A percentile compares a stretch with the other conserved stretches of the same genome.
Evolutionary conservation across 768 basidiomycete genomes (phyloP).

Genomic region (Mycena epipterygia): DNA sequence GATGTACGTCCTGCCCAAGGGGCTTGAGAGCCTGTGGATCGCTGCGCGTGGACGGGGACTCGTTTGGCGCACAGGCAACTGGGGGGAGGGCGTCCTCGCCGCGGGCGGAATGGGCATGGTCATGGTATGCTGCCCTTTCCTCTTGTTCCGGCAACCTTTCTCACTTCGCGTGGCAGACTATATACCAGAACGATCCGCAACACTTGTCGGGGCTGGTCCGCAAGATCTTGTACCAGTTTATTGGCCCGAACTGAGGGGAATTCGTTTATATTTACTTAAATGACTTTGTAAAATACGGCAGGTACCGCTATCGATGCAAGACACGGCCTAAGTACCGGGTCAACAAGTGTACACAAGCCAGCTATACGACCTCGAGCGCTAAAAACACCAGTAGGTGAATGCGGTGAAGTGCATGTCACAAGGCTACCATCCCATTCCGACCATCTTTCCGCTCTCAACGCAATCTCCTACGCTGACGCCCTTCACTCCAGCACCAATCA

Average conservation of each 20-base stretch:
- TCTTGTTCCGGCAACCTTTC: constrained; percentile 16
- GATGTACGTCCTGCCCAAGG: constrained; percentile 93
- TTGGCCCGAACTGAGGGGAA: constrained; percentile 80
- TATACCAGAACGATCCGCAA: constrained; percentile 73
- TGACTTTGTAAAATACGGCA: not conserved
- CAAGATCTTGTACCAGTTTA: constrained; percentile 87
- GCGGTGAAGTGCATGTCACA: too few relatives aligned
- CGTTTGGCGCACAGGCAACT: constrained; percentile 78
- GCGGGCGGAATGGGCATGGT: constrained; percentile 39
- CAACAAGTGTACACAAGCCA: too few relatives aligned
- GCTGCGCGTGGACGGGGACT: constrained; percentile 81
- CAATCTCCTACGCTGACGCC: constrained; percentile 93
- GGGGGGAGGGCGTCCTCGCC: constrained; percentile 63
- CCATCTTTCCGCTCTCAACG: constrained; percentile 78
- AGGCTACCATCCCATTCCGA: constrained; percentile 56
- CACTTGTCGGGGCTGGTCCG: constrained; percentile 87
- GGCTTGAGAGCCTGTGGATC: constrained; percentile 91
- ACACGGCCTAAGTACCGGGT: too few relatives aligned
- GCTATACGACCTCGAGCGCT: too few relatives aligned
- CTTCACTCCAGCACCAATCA: constrained; percentile 88
- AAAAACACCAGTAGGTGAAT: too few relatives aligned
- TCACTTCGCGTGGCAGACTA: constrained; percentile 59
- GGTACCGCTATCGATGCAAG: too few relatives aligned
- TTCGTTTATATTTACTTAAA: too few relatives aligned
- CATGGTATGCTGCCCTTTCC: constrained; percentile 59